Conservation (phyloP, 805 yeast genomes). For the Scheffersomyces ergatensis region DNA sequence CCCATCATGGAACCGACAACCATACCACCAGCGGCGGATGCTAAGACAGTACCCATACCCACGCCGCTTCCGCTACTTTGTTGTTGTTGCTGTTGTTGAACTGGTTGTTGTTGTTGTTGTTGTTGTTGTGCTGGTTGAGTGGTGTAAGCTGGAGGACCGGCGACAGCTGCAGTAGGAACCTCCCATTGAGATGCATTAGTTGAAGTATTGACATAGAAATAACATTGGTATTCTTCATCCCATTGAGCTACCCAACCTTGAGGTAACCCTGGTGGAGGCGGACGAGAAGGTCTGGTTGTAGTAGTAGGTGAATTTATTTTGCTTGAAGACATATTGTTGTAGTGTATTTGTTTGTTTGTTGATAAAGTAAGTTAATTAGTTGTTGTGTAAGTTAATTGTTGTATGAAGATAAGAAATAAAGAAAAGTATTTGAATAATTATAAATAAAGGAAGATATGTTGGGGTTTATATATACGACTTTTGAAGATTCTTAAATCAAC, state of each 20-base stretch:
- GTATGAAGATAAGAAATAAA: too few species aligned
- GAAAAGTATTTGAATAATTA: too few species aligned
- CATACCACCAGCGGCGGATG: neutral
- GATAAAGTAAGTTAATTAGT: too few species aligned
- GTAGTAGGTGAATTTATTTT: neutral
- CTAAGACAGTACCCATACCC: neutral
- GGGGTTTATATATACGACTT: too few species aligned
- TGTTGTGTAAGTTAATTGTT: too few species aligned
- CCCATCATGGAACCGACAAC: neutral
- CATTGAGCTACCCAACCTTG: slow-evolving; percentile 34
- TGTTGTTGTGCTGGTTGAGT: neutral
- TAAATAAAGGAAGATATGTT: too few species aligned
- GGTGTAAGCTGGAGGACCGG: slow-evolving; percentile 4
- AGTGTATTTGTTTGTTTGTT: too few species aligned
- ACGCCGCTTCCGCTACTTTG: neutral
- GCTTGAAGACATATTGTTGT: too few species aligned
- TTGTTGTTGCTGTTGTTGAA: neutral
- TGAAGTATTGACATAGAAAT: slow-evolving; percentile 21
- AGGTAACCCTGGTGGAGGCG: slow-evolving; percentile 16
- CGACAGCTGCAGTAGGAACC: slow-evolving; percentile 10
- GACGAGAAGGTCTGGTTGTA: slow-evolving; percentile 1
- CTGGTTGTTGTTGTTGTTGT: neutral
- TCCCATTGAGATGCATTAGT: slow-evolving; percentile 33
- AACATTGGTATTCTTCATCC: slow-evolving; percentile 28
- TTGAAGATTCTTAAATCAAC: too few species aligned